Evolutionary conservation across 768 basidiomycete genomes (phyloP).

Genomic region (Collybiopsis confluens): DNA sequence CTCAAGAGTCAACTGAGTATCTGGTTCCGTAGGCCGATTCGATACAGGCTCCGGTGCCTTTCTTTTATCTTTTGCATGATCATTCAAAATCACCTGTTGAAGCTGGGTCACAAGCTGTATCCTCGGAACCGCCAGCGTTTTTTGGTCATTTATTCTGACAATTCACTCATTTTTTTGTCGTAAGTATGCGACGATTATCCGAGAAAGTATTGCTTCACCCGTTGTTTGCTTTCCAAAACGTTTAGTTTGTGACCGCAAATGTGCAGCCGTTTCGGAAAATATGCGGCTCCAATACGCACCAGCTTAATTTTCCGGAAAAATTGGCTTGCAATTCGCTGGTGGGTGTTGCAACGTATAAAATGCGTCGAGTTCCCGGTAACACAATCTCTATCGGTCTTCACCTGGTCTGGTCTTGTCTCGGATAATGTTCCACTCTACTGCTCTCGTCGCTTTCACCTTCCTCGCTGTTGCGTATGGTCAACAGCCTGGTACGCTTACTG

Average conservation of each 20-base stretch:
- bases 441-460: slow-evolving; percentile 36
- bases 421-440: slow-evolving; percentile 35
- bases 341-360: not conserved
- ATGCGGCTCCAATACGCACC: not conserved
- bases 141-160: not conserved
- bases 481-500: slow-evolving; percentile 36
- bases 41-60: not conserved
- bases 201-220: not conserved
- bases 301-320: not conserved
- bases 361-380: not conserved
- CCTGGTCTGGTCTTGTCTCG: not conserved
- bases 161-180: not conserved
- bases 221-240: too few relatives aligned
- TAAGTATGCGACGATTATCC: not conserved
- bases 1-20: not conserved
- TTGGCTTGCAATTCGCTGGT: not conserved
- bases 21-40: not conserved
- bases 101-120: not conserved
- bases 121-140: not conserved
- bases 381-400: not conserved
- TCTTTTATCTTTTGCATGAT: not conserved
- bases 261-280: not conserved
- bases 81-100: not conserved
- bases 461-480: slow-evolving; percentile 43
- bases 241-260: not conserved